A percentile compares a stretch with the other conserved stretches of the same genome.
Conservation (phyloP, 352 stramenopile genomes). For the Phytophthora hybrid region DNA sequence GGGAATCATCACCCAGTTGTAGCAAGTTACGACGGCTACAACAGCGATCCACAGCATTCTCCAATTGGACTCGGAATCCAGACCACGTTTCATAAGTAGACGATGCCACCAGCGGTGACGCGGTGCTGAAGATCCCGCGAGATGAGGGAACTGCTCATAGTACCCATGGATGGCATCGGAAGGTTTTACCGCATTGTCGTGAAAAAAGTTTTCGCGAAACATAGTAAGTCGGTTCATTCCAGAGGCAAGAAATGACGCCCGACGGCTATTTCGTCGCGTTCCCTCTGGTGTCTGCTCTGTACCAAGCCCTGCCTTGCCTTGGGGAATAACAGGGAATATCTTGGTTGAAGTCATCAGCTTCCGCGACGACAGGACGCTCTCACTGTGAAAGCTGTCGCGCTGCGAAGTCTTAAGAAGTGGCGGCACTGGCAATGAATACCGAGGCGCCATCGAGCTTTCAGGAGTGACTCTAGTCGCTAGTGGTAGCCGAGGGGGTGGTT, state of each 20-base stretch:
- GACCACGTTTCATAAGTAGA: constrained; percentile 42
- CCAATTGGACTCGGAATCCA: constrained; percentile 49
- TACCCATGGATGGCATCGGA: constrained; percentile 63
- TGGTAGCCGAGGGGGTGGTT: background rate
- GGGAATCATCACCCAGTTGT: constrained; percentile 65
- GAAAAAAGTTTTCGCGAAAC: constrained; percentile 51
- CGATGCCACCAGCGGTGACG: constrained; percentile 45
- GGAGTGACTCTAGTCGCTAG: background rate
- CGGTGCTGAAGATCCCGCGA: constrained; percentile 18
- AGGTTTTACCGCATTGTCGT: constrained; percentile 32
- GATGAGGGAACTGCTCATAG: constrained; percentile 56
- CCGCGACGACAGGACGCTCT: constrained; percentile 18
- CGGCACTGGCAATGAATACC: constrained; percentile 14
- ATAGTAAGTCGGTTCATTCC: constrained; percentile 36
- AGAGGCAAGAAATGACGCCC: constrained; percentile 27
- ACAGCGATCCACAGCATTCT: constrained; percentile 61
- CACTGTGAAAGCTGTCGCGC: constrained; percentile 19
- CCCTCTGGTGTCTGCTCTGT: background rate
- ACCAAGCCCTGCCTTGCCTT: background rate
- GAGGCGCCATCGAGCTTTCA: background rate
- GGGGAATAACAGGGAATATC: constrained; percentile 21
- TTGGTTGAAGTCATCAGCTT: constrained; percentile 19
- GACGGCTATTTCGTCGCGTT: constrained; percentile 7
- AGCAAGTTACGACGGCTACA: constrained; percentile 50
- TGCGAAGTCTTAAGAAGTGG: background rate